A percentile compares a stretch with the other conserved stretches of the same genome.
Evolutionary conservation across 83 land plant species (phyloP).

Genomic region (Diphasiastrum complanatum): DNA sequence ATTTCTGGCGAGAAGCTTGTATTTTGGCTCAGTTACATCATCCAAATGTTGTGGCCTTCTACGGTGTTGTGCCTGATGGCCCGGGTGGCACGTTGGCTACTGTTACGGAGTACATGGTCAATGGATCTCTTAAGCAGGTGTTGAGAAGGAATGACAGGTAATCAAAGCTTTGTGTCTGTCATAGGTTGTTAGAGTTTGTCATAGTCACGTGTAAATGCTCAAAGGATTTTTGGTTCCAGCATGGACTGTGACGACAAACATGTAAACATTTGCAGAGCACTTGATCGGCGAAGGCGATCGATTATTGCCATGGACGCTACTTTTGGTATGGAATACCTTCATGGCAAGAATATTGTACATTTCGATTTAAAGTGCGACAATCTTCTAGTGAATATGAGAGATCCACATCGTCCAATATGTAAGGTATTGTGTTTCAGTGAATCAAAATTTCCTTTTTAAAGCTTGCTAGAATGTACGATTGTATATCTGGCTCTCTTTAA

Average conservation of each 20-base stretch:
- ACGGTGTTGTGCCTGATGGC: slow-evolving; percentile 81
- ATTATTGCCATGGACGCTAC: neutral
- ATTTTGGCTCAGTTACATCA: slow-evolving; percentile 65
- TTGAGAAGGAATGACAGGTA: slow-evolving; percentile 61
- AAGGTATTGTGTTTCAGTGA: too few species aligned
- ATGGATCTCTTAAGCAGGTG: slow-evolving; percentile 45
- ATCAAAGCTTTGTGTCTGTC: too few species aligned
- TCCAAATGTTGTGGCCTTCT: slow-evolving; percentile 77
- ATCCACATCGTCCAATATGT: too few species aligned
- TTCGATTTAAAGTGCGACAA: slow-evolving; percentile 3
- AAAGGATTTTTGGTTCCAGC: too few species aligned
- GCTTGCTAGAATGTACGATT: too few species aligned
- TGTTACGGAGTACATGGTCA: slow-evolving; percentile 42
- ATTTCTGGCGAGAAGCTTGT: slow-evolving; percentile 71
- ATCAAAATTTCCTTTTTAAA: too few species aligned
- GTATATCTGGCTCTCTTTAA: too few species aligned
- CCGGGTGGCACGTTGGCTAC: slow-evolving; percentile 71
- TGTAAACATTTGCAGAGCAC: neutral
- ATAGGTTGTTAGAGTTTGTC: too few species aligned
- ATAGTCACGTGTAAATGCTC: too few species aligned
- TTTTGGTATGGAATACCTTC: slow-evolving; percentile 1
- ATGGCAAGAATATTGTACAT: neutral
- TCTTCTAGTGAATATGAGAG: slow-evolving; percentile 1
- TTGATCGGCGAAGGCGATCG: neutral
- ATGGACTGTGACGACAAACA: too few species aligned